phyloP scores from a whole-genome alignment of 768 basidiomycete genomes.

The Neoboletus subvelutipes region DNA sequence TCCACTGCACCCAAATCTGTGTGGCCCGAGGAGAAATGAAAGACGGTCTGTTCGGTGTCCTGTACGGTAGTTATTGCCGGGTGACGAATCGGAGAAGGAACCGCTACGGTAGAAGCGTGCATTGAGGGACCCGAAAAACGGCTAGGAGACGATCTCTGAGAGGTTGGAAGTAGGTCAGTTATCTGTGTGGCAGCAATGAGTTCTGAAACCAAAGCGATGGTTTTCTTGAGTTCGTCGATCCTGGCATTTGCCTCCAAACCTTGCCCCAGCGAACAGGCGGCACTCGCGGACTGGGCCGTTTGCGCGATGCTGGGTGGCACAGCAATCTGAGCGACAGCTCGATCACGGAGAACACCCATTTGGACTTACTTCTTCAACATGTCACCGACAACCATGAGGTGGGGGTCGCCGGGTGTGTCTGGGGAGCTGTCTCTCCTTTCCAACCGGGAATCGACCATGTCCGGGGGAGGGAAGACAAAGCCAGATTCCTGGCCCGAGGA shows the following conservation, averaged over 20 bases:
- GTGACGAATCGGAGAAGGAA: conserved; percentile 22
- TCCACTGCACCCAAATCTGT: conserved; percentile 23
- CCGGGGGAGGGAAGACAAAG: conserved; percentile 28
- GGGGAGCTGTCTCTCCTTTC: conserved; percentile 20
- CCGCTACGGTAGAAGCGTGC: conserved; percentile 42
- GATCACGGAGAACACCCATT: not conserved
- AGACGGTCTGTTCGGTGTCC: conserved; percentile 25
- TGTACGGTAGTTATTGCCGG: conserved; percentile 19
- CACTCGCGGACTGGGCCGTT: conserved; percentile 57
- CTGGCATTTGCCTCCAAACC: conserved; percentile 47
- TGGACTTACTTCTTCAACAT: conserved; percentile 53
- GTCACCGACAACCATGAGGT: conserved; percentile 49
- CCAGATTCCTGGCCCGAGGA: conserved; percentile 17
- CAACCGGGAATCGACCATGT: conserved; percentile 21
- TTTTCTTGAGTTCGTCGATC: conserved; percentile 56
- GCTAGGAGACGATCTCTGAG: conserved; percentile 32
- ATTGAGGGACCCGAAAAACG: conserved; percentile 26
- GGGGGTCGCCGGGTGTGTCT: conserved; percentile 41
- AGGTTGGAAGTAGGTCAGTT: conserved; percentile 32
- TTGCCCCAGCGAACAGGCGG: conserved; percentile 47
- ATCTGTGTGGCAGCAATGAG: conserved; percentile 49
- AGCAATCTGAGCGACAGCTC: conserved; percentile 17
- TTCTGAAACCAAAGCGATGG: conserved; percentile 52
- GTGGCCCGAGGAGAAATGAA: conserved; percentile 18
- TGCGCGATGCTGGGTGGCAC: conserved; percentile 51